Evolutionary conservation across 331 rosid species (phyloP).

Genomic region (Phaseolus coccineus): DNA sequence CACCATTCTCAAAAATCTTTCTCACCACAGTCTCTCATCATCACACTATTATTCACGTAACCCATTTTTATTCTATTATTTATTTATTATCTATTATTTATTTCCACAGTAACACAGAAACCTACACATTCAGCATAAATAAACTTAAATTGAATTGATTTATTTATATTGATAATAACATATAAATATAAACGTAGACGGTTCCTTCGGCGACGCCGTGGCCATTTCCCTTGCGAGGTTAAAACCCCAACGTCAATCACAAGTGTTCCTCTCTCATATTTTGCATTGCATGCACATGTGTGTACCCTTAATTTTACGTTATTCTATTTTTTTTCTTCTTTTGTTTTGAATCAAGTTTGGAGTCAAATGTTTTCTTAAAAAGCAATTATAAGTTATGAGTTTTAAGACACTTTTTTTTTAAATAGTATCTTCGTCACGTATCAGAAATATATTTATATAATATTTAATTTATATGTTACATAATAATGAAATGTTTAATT

Average conservation of each 20-base stretch:
- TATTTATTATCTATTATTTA: no score
- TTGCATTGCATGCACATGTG: conserved; percentile 16
- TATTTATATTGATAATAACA: no score
- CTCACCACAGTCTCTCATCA: background rate
- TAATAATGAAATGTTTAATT: no score
- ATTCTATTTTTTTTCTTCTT: no score
- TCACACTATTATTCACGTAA: no score
- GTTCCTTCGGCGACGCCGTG: conserved; percentile 47
- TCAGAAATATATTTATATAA: no score
- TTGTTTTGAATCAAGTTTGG: background rate
- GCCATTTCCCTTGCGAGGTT: background rate
- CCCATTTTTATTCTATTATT: background rate
- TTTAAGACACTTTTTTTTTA: no score
- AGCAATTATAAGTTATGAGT: background rate
- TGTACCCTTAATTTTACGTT: no score
- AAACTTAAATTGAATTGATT: background rate
- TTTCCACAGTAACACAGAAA: background rate
- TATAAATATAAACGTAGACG: background rate
- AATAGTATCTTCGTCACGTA: no score
- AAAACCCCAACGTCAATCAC: background rate
- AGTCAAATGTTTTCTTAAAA: conserved; percentile 24
- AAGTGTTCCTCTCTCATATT: background rate
- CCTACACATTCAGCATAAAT: background rate
- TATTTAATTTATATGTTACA: no score
- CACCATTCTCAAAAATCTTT: conserved; percentile 8